phyloP scores from a whole-genome alignment of 2,329 filamentous ascomycete species.

The Penicillium sclerotiorum region DNA sequence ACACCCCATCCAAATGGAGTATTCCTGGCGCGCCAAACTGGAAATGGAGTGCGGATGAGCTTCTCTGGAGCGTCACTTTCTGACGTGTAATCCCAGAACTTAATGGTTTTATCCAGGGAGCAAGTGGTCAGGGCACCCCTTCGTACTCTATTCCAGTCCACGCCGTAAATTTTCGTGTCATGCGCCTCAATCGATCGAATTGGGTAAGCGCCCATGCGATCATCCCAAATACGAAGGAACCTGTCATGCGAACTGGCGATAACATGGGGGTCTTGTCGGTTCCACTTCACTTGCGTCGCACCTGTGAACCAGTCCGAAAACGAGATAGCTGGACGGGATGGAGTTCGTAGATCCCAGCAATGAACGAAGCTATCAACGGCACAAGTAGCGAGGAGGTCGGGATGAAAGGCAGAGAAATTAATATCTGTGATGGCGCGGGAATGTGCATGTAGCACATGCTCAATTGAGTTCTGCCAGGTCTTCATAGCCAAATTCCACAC shows the following conservation, averaged over 20 bases:
- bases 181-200: conserved; percentile 85
- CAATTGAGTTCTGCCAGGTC: conserved; percentile 74
- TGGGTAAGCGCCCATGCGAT: conserved; percentile 74
- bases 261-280: conserved; percentile 81
- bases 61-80: conserved; percentile 69
- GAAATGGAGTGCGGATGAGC: conserved; percentile 79
- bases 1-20: conserved; percentile 87
- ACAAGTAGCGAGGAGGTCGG: conserved; percentile 85
- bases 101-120: conserved; percentile 88
- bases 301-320: conserved; percentile 94
- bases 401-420: conserved; percentile 92
- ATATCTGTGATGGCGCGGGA: conserved; percentile 91
- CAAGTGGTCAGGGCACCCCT: conserved; percentile 77
- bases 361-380: conserved; percentile 92
- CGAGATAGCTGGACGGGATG: conserved; percentile 71
- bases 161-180: conserved; percentile 88
- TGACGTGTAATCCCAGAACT: conserved; percentile 82
- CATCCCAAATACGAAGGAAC: conserved; percentile 87
- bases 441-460: conserved; percentile 84
- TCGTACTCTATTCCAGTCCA: conserved; percentile 87
- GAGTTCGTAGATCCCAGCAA: conserved; percentile 82
- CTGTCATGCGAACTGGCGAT: conserved; percentile 89
- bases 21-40: conserved; percentile 87
- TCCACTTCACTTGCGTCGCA: conserved; percentile 94
- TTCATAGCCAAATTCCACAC: conserved; percentile 86